A percentile compares a stretch with the other conserved stretches of the same genome.
Evolutionary conservation across 2,329 filamentous ascomycete genomes (phyloP).

Genomic region (Fusarium sp.): DNA sequence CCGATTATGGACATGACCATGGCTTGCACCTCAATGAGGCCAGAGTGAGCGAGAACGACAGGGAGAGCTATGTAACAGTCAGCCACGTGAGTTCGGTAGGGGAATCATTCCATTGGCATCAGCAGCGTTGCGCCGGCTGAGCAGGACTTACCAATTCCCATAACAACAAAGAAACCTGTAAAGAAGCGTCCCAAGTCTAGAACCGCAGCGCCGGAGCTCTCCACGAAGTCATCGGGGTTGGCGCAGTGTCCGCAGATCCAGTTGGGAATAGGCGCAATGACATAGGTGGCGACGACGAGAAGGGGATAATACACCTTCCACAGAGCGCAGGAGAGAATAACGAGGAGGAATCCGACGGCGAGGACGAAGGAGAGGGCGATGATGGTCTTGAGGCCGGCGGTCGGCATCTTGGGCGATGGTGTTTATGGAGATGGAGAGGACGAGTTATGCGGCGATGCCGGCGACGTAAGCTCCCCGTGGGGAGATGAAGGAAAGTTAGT

Average conservation of each 20-base stretch:
- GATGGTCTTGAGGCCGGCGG: slow-evolving; percentile 97
- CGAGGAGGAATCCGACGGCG: slow-evolving; percentile 97
- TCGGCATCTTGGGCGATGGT: slow-evolving; percentile 60
- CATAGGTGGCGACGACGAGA: slow-evolving; percentile 94
- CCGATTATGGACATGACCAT: slow-evolving; percentile 96
- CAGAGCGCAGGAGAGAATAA: slow-evolving; percentile 96
- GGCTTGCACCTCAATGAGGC: slow-evolving; percentile 81
- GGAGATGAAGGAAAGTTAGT: not conserved
- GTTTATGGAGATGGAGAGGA: not conserved
- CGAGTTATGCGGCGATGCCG: slow-evolving; percentile 15
- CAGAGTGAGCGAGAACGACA: slow-evolving; percentile 84
- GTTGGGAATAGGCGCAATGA: slow-evolving; percentile 92
- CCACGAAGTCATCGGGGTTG: slow-evolving; percentile 94
- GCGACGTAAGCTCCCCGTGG: slow-evolving; percentile 7
- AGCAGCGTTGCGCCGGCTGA: not conserved
- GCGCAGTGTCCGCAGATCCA: slow-evolving; percentile 91
- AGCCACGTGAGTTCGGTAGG: slow-evolving; percentile 8
- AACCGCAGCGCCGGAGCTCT: slow-evolving; percentile 82
- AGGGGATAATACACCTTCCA: slow-evolving; percentile 95
- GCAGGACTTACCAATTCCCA: slow-evolving; percentile 85
- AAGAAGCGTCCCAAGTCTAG: slow-evolving; percentile 93
- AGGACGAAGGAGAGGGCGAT: slow-evolving; percentile 99
- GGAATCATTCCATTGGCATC: not conserved
- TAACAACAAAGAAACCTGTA: slow-evolving; percentile 94
- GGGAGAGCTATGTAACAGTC: slow-evolving; percentile 74